Conservation (phyloP, 176 grass and related monocot genomes). For the Thinopyrum elongatum region DNA sequence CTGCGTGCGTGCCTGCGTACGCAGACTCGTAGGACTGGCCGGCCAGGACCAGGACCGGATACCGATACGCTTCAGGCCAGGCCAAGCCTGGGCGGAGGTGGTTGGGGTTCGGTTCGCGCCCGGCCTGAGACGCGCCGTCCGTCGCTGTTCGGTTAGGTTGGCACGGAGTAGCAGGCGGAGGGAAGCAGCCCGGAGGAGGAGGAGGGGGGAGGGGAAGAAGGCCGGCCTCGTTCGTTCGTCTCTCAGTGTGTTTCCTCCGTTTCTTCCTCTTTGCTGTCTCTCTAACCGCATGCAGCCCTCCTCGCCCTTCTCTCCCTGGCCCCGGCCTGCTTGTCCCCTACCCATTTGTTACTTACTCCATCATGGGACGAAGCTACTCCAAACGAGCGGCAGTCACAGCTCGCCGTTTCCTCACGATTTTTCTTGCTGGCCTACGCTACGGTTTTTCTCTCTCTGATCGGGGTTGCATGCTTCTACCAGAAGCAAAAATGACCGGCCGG, state of each 20-base stretch:
- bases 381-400: not conserved
- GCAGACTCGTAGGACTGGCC: not conserved
- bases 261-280: not conserved
- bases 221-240: not conserved
- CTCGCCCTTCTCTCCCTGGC: not conserved
- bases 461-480: conserved; percentile 14
- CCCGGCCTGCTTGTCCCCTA: not conserved
- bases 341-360: not conserved
- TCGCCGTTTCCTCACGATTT: not conserved
- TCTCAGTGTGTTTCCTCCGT: not conserved
- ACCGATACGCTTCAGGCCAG: not conserved
- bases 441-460: not conserved
- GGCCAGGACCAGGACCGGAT: not conserved
- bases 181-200: conserved; percentile 21
- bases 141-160: not conserved
- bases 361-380: too few species aligned
- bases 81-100: not conserved
- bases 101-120: not conserved
- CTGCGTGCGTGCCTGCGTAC: not conserved
- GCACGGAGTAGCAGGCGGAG: not conserved
- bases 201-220: not conserved
- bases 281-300: conserved; percentile 1
- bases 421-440: too few species aligned
- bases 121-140: not conserved
- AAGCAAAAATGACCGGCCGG: conserved; percentile 18